Base-by-base conservation (phyloP, 139 green algal genomes). In the Haematococcus sp. region DNA sequence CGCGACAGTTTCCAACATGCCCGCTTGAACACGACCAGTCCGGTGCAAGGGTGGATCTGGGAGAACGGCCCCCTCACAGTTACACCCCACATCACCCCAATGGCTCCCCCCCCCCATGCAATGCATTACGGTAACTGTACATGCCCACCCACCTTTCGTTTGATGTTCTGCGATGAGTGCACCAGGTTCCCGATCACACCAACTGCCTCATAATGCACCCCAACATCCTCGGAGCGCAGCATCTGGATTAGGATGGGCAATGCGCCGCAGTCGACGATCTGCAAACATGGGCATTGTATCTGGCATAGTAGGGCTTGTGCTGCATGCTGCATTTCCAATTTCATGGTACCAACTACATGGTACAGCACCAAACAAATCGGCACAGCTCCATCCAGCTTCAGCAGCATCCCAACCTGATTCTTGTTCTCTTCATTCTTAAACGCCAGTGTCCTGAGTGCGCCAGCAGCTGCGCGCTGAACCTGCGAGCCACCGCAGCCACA, bases 401-500 rank as follows among this genome's bases (percentile, higher is more conserved):
- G n/a, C n/a, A n/a, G n/a, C n/a, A n/a, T n/a, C n/a, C n/a, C n/a
- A 7, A 71, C 64, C 64, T 71, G 88, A 31, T 92, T 88, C 78
- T 99, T 99, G 88, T 98, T 98, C 52, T 97, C 91, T 31, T 98
- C 94, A 65, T 98, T 98, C 73, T 98, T 98, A 86, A 99, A 99
- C 0, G 96, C 95, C 27, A 99, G 85, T 3, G 94, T 98, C 30
- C 95, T 82, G 80, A 99, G 78, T 1, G 91, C 89, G 7, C 91
- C 90, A 20, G 93, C 93, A 20, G 88, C 90, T 17, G 95, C 94
- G 0, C 91, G 78, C 74, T 97, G 91, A 20, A 79, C 74, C 73
- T 79, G 64, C n/a, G 27, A 19, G 17, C 4, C 17, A 7, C 28
- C 15, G 32, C 40, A 49, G 2, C 22, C 73, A 49, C 61, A 59